phyloP scores from a whole-genome alignment of 176 grass and related monocot species.

The Eleusine coracana region DNA sequence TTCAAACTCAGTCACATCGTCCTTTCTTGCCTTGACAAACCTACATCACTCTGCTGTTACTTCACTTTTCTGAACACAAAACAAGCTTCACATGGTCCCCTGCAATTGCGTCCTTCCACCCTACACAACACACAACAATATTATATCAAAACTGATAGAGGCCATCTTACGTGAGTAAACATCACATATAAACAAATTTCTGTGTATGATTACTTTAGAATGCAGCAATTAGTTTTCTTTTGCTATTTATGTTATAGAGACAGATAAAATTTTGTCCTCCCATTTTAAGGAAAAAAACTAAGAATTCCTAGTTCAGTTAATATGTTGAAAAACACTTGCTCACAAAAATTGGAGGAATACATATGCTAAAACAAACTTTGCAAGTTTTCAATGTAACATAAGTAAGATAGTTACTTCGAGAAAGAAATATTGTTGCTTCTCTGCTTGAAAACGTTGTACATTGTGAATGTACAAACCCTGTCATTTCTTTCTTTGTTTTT shows the following conservation, averaged over 20 bases:
- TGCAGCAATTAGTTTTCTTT: background rate
- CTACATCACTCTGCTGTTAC: background rate
- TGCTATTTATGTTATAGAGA: background rate
- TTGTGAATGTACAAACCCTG: conserved; percentile 26
- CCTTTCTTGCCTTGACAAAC: background rate
- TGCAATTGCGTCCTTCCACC: conserved; percentile 71
- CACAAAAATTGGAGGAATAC: background rate
- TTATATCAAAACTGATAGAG: background rate
- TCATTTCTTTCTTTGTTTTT: background rate
- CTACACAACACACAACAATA: conserved; percentile 41
- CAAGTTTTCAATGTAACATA: background rate
- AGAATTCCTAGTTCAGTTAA: conserved; percentile 3
- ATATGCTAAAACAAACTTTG: background rate
- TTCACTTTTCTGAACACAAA: conserved; percentile 56
- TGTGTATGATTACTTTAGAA: background rate
- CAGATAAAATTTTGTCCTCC: background rate
- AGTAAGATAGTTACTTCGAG: conserved; percentile 62
- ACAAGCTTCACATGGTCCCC: conserved; percentile 71
- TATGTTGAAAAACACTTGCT: background rate
- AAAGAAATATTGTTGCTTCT: conserved; percentile 66
- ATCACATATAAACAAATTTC: background rate
- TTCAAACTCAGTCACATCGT: conserved; percentile 26
- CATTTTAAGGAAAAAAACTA: background rate
- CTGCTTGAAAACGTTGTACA: conserved; percentile 46
- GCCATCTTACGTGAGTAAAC: background rate